Evolutionary conservation across 805 yeast genomes (phyloP).

Genomic region (Maudiozyma turicensis): DNA sequence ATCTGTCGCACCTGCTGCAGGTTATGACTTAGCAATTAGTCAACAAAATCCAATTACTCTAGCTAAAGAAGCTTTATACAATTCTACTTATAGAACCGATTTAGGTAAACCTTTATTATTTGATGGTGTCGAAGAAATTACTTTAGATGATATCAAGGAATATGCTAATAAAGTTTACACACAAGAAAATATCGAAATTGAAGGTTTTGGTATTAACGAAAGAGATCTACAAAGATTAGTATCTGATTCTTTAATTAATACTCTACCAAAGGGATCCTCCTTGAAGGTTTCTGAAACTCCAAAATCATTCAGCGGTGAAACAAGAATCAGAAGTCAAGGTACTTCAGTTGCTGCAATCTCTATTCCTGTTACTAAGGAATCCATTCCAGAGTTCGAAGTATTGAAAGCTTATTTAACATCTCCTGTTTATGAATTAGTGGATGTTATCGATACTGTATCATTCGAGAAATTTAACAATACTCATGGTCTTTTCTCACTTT

Average conservation of each 20-base stretch:
- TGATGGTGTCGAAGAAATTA: conserved; percentile 50
- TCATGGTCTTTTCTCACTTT: conserved; percentile 69
- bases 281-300: conserved; percentile 33
- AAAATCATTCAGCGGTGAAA: conserved; percentile 51
- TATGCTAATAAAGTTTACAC: conserved; percentile 63
- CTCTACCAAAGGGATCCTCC: conserved; percentile 52
- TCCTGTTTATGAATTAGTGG: conserved; percentile 47
- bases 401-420: conserved; percentile 57
- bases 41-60: conserved; percentile 41
- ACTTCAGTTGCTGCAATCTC: conserved; percentile 71
- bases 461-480: conserved; percentile 65
- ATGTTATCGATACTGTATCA: conserved; percentile 46
- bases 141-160: conserved; percentile 53
- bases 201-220: conserved; percentile 64
- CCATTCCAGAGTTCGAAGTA: conserved; percentile 58
- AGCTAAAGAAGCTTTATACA: conserved; percentile 73
- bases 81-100: conserved; percentile 75
- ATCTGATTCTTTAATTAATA: conserved; percentile 49
- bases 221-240: conserved; percentile 62
- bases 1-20: conserved; percentile 70
- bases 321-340: conserved; percentile 57
- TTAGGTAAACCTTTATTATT: conserved; percentile 76
- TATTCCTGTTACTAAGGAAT: conserved; percentile 58
- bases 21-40: conserved; percentile 50
- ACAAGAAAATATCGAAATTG: conserved; percentile 58